Conservation (phyloP, 169 alveolate genomes). For the Plasmodium billcollinsi region DNA sequence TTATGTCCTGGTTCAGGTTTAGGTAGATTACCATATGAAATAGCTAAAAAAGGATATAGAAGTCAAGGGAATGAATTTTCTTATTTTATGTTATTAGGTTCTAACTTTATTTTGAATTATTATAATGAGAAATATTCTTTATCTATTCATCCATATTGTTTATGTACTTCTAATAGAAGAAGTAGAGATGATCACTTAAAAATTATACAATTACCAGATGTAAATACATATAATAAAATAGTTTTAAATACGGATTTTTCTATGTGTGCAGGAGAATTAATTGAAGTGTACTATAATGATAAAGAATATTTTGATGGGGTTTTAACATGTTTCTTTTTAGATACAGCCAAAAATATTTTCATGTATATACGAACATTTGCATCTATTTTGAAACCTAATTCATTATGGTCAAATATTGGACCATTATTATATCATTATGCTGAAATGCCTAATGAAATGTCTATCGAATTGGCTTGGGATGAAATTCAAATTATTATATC, state of each 20-base stretch:
- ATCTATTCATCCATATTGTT: constrained; percentile 89
- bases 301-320: constrained; percentile 94
- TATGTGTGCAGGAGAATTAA: constrained; percentile 98
- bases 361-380: constrained; percentile 96
- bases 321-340: constrained; percentile 97
- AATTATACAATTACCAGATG: constrained; percentile 94
- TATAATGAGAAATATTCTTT: constrained; percentile 80
- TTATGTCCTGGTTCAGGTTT: constrained; percentile 97
- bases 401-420: constrained; percentile 98
- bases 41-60: constrained; percentile 95
- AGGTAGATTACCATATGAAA: constrained; percentile 97
- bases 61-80: constrained; percentile 99
- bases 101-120: constrained; percentile 90
- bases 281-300: constrained; percentile 88
- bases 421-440: constrained; percentile 98
- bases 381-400: constrained; percentile 91
- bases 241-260: constrained; percentile 88
- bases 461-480: constrained; percentile 96
- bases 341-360: constrained; percentile 97
- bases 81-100: constrained; percentile 95
- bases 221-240: constrained; percentile 85
- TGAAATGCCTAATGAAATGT: constrained; percentile 90
- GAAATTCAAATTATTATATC: constrained; percentile 87
- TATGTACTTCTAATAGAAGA: constrained; percentile 86
- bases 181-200: constrained; percentile 91